Conservation (phyloP, 805 yeast species). For the Cyberlindnera nakhonratchasimensis region DNA sequence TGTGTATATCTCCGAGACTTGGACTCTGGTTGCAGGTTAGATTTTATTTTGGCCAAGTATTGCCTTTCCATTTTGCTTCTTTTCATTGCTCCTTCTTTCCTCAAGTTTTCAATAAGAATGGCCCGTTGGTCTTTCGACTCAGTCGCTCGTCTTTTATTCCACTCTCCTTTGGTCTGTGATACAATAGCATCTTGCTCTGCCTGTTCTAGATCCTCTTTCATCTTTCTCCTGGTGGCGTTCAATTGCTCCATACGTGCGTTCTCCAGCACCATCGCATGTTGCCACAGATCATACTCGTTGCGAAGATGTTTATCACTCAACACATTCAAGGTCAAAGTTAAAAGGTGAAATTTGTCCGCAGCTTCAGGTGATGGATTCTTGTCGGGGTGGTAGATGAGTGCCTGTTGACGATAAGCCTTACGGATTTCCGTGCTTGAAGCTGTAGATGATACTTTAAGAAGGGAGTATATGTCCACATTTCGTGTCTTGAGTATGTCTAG, state of each 20-base stretch:
- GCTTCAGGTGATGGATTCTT: slow-evolving; percentile 81
- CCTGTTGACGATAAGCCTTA: slow-evolving; percentile 77
- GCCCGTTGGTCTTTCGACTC: slow-evolving; percentile 14
- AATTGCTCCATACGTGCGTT: slow-evolving; percentile 11
- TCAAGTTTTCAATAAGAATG: slow-evolving; percentile 19
- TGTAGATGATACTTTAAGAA: slow-evolving; percentile 57
- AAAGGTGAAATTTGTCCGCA: slow-evolving; percentile 85
- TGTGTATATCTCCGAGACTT: background rate
- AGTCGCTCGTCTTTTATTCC: slow-evolving; percentile 16
- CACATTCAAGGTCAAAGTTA: slow-evolving; percentile 80
- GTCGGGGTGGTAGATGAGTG: slow-evolving; percentile 78
- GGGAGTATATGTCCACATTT: slow-evolving; percentile 45
- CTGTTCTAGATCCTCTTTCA: slow-evolving; percentile 24
- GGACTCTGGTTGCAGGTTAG: background rate
- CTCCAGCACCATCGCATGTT: slow-evolving; percentile 9
- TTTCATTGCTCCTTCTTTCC: slow-evolving; percentile 24
- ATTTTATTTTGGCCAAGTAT: slow-evolving; percentile 9
- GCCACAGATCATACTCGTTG: slow-evolving; percentile 62
- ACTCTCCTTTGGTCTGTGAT: background rate
- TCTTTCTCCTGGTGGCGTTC: slow-evolving; percentile 17
- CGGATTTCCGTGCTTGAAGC: slow-evolving; percentile 65
- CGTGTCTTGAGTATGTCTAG: slow-evolving; percentile 17
- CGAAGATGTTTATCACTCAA: slow-evolving; percentile 79
- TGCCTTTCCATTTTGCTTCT: slow-evolving; percentile 20
- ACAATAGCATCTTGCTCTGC: slow-evolving; percentile 19